Base-by-base conservation (phyloP, 23 red algal species). In the Gracilaria domingensis region DNA sequence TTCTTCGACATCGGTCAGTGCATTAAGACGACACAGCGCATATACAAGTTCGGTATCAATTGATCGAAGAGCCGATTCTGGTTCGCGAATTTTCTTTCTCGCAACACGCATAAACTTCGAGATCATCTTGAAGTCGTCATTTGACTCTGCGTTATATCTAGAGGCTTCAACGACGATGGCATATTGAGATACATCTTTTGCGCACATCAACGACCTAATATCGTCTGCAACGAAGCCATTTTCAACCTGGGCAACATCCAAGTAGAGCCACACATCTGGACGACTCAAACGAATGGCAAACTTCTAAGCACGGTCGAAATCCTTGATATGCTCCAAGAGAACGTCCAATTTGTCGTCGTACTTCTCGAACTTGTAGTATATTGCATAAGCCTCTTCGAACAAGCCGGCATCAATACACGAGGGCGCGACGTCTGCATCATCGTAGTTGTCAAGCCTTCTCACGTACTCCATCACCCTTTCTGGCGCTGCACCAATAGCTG, bases 31-130 rank as follows among this genome's bases (percentile, higher is more conserved):
- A 64, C 93, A 95, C 34, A 99, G 58, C 2, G 87, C 61, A 70
- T 95, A 96, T 12, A 96, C 67, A 24, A 99, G 91, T 75, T 99
- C 97, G 13, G 90, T 95, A 50, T 99, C 97, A 59, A 99, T 92
- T 13, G 73, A 83, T 24, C 79, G 76, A 58, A 78, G 80, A 38
- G 89, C 89, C 21, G 55, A 66, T 60, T 83, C 79, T 47, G 89
- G 89, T 82, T 92, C 79, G 17, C 89, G 69, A 45, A 92, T 84
- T 65, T 92, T 92, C 80, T 92, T 92, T 33, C 89, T 58, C 12
- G 89, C 89, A 73, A 92, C 78, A 53, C 89, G 77, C 64, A 83
- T 75, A 42, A 92, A 92, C 80, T 92, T 92, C 5, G 80, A 66
- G 35, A 84, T 67, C 89, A 92, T 92, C 66, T 84, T 92, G 38